Evolutionary conservation across 2,329 filamentous ascomycete species (phyloP), one percentile per base, ranked within the genome.

Genomic region (Colletotrichum costaricense): DNA sequence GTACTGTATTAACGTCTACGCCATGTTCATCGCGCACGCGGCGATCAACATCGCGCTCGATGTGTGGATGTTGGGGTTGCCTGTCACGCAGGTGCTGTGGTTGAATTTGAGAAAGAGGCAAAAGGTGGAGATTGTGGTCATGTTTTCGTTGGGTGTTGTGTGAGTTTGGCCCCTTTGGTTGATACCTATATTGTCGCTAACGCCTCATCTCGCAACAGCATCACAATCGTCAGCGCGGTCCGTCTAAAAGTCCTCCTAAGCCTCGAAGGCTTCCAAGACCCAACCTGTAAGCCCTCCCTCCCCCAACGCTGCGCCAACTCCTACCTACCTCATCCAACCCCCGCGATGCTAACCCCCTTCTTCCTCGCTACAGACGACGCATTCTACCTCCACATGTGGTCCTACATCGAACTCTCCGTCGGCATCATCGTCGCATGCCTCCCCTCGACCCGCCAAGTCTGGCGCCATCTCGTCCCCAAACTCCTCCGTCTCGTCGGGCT

Each of bases 1-100:
- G 0, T 69, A 56, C 14, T 85, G 84, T 70, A 78, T 81, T 5
- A 79, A 85, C 33, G 77, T 85, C 62, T 80, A 79, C 24, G 77
- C 78, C 5, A 82, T 84, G 55, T 79, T 79, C 28, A 87, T 85
- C 77, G 76, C 82, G 11, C 81, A 81, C 63, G 82, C 86, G 1
- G 81, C 76, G 1, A 79, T 87, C 63, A 87, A 85, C 66, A 87
- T 88, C 35, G 73, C 81, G 1, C 81, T 85, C 26, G 86, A 88
- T 73, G 7, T 86, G 5, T 76, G 82, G 62, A 83, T 86, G 58
- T 79, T 87, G 46, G 78, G 78, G 0, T 74, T 88, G 8, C 86
- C 86, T 0, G 79, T 87, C 7, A 79, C 80, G 11, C 79, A 81
- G 24, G 60, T 86, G 3, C 65, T 79, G 5, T 67, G 76, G 4